Conservation (phyloP, 2,329 filamentous ascomycete genomes). For the Talaromyces sp. region DNA sequence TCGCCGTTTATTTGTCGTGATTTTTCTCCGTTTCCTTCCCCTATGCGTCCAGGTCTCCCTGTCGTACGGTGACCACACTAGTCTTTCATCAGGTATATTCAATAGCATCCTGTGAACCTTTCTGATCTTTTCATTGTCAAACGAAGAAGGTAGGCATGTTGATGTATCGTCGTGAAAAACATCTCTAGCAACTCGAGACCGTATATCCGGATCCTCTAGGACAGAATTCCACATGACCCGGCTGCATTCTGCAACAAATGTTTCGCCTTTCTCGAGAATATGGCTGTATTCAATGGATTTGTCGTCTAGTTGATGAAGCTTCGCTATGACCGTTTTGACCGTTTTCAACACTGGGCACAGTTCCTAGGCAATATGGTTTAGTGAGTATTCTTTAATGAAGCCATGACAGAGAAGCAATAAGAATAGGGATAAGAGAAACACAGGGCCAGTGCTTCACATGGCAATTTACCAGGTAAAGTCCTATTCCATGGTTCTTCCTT, state of each 20-base stretch:
- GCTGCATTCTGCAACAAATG: not conserved
- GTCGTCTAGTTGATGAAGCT: not conserved
- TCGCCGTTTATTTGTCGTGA: not conserved
- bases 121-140: not conserved
- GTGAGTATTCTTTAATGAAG: not conserved
- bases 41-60: not conserved
- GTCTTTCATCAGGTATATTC: not conserved
- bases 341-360: not conserved
- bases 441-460: not conserved
- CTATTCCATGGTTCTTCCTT: not conserved
- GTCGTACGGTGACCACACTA: not conserved
- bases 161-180: not conserved
- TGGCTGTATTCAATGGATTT: not conserved
- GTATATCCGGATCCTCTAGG: not conserved
- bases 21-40: not conserved
- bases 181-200: not conserved
- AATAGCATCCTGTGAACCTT: not conserved
- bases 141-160: not conserved
- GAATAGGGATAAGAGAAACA: not conserved
- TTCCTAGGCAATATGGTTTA: not conserved
- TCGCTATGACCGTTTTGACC: not conserved
- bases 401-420: not conserved
- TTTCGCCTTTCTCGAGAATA: not conserved
- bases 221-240: not conserved
- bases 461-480: not conserved